A percentile compares a stretch with the other conserved stretches of the same genome.
These are phyloP conservation scores for Lachancea dasiensis DNA, from an alignment of 805 yeast genomes.

Conservation along the genomic window DNA sequence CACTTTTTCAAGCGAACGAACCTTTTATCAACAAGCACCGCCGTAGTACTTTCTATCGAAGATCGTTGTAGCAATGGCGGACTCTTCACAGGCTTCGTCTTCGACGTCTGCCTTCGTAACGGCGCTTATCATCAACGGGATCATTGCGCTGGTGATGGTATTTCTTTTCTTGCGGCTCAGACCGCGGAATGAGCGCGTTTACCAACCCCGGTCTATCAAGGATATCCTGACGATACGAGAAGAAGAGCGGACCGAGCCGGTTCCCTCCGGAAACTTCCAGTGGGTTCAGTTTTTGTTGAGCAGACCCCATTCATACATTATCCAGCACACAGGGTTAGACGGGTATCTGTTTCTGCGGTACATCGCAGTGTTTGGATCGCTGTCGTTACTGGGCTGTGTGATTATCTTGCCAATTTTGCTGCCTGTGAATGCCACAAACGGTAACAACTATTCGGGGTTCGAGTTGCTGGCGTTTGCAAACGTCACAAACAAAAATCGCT, in stretches of 20 bases:
- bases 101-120: slow-evolving; percentile 78
- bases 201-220: slow-evolving; percentile 67
- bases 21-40: too few relatives aligned
- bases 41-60: too few relatives aligned
- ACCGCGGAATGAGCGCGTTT: slow-evolving; percentile 59
- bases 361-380: slow-evolving; percentile 46
- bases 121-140: slow-evolving; percentile 62
- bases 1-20: too few relatives aligned
- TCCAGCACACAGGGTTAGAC: slow-evolving; percentile 69
- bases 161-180: slow-evolving; percentile 57
- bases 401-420: slow-evolving; percentile 63
- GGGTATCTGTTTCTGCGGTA: slow-evolving; percentile 72
- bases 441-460: slow-evolving; percentile 50
- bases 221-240: slow-evolving; percentile 32
- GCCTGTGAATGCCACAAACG: slow-evolving; percentile 71
- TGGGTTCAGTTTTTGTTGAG: slow-evolving; percentile 51
- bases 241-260: slow-evolving; percentile 55
- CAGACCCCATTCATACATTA: slow-evolving; percentile 53
- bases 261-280: slow-evolving; percentile 53
- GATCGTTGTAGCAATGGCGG: slow-evolving; percentile 2
- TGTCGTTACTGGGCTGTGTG: slow-evolving; percentile 49
- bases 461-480: slow-evolving; percentile 61
- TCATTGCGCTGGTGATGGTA: slow-evolving; percentile 51
- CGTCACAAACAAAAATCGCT: slow-evolving; percentile 55
- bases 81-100: slow-evolving; percentile 19